These are phyloP conservation scores for Dothideomycetes sp. DNA, from an alignment of 2,329 filamentous ascomycete species.

Conservation along the genomic window DNA sequence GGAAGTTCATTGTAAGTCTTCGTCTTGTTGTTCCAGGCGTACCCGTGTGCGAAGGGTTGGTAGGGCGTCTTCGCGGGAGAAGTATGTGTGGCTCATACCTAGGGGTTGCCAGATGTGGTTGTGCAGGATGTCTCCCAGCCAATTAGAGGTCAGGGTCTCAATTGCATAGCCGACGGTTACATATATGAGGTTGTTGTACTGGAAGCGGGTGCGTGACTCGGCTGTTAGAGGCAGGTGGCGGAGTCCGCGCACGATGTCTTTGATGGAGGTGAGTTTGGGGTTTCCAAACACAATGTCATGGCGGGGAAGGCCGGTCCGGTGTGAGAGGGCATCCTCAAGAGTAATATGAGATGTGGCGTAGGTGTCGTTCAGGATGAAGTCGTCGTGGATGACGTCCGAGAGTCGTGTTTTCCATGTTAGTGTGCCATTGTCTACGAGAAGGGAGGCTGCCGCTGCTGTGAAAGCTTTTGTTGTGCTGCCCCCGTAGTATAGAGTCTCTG, in stretches of 20 bases:
- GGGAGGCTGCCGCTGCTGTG: slow-evolving; percentile 12
- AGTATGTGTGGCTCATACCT: slow-evolving; percentile 28
- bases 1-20: slow-evolving; percentile 7
- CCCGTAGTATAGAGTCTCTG: slow-evolving; percentile 16
- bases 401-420: slow-evolving; percentile 26
- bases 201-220: slow-evolving; percentile 27
- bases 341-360: slow-evolving; percentile 19
- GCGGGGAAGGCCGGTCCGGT: slow-evolving; percentile 24
- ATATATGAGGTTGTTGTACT: slow-evolving; percentile 46
- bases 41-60: too few species aligned
- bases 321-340: slow-evolving; percentile 24
- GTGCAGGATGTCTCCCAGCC: slow-evolving; percentile 21
- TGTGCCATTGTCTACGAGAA: slow-evolving; percentile 14
- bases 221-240: slow-evolving; percentile 29
- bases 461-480: slow-evolving; percentile 19
- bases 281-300: slow-evolving; percentile 17
- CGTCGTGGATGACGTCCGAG: slow-evolving; percentile 20
- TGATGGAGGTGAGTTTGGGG: slow-evolving; percentile 13
- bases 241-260: slow-evolving; percentile 29
- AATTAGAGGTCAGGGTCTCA: slow-evolving; percentile 28
- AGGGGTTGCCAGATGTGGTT: slow-evolving; percentile 28
- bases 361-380: slow-evolving; percentile 22
- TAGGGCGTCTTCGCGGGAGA: slow-evolving; percentile 8
- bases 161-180: slow-evolving; percentile 33
- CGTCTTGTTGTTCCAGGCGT: slow-evolving; percentile 13